Percentiles rank a stretch among this genome's conserved stretches.
These are phyloP conservation scores for Fagus crenata DNA, from an alignment of 306 rosid species.

Conservation along the genomic window DNA sequence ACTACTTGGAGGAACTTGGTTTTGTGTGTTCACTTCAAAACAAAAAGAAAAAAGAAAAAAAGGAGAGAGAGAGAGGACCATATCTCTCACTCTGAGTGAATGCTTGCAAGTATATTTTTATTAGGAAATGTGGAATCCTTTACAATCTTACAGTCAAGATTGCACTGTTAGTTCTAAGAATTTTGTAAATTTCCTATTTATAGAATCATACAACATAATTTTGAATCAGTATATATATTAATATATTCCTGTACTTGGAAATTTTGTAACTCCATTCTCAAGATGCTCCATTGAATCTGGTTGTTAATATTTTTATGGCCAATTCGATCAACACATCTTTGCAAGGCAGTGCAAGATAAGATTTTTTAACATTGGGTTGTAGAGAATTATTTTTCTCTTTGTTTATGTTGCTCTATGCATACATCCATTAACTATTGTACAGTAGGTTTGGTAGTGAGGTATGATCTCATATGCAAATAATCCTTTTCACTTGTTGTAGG, in stretches of 20 bases:
- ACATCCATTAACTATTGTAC: conserved; percentile 4
- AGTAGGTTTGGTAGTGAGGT: background rate
- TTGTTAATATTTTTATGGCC: background rate
- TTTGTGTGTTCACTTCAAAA: too few species aligned
- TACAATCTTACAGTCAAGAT: background rate
- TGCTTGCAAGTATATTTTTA: background rate
- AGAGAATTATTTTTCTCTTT: background rate
- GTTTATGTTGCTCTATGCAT: background rate
- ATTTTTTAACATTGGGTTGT: background rate
- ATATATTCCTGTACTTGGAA: too few species aligned
- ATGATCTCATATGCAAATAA: background rate
- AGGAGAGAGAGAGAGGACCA: background rate
- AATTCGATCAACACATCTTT: background rate
- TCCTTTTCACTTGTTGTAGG: conserved; percentile 43
- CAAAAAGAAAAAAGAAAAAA: too few species aligned
- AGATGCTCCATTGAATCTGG: background rate
- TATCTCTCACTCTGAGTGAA: background rate
- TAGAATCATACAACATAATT: background rate
- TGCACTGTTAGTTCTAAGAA: background rate
- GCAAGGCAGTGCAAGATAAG: too few species aligned
- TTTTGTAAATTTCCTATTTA: background rate
- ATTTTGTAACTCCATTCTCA: background rate
- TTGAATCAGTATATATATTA: too few species aligned
- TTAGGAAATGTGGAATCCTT: background rate
- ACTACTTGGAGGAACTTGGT: too few species aligned